These are phyloP conservation scores for Trichopus zeylanicus DNA, from an alignment of 116 monocot genomes.

Conservation along the genomic window DNA sequence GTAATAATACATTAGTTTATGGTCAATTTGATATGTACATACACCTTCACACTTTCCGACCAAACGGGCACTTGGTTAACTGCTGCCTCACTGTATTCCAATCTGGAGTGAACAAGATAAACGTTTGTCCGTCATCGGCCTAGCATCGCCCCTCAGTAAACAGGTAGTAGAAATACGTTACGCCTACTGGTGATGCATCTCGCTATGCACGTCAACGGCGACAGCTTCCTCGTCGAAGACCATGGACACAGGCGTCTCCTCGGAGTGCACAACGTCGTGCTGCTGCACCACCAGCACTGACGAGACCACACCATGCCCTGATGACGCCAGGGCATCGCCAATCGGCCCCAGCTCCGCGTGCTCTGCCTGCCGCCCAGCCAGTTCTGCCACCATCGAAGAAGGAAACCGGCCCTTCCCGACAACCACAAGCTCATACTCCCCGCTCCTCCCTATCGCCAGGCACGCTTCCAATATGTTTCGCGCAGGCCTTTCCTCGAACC, in stretches of 20 bases:
- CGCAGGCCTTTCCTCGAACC: constrained; percentile 41
- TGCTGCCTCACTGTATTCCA: no score
- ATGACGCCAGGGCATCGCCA: constrained; percentile 56
- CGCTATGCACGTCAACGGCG: neutral
- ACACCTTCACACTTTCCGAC: no score
- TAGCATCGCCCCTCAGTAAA: no score
- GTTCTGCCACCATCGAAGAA: constrained; percentile 51
- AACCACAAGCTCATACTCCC: constrained; percentile 53
- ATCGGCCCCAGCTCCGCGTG: constrained; percentile 71
- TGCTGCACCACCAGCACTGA: constrained; percentile 75
- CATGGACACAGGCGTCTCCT: neutral
- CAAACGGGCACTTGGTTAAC: no score
- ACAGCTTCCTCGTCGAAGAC: neutral
- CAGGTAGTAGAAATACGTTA: no score
- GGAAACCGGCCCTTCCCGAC: constrained; percentile 75
- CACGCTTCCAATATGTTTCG: constrained; percentile 44
- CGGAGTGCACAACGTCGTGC: constrained; percentile 25
- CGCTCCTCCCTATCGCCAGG: constrained; percentile 45
- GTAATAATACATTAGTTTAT: no score
- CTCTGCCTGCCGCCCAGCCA: constrained; percentile 49
- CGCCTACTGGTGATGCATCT: no score
- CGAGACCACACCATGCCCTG: constrained; percentile 34
- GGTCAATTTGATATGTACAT: no score
- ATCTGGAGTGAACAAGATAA: no score
- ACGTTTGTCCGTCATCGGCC: no score